These are phyloP conservation scores for Yarrowia bubula DNA, from an alignment of 805 yeast species.

Conservation along the genomic window DNA sequence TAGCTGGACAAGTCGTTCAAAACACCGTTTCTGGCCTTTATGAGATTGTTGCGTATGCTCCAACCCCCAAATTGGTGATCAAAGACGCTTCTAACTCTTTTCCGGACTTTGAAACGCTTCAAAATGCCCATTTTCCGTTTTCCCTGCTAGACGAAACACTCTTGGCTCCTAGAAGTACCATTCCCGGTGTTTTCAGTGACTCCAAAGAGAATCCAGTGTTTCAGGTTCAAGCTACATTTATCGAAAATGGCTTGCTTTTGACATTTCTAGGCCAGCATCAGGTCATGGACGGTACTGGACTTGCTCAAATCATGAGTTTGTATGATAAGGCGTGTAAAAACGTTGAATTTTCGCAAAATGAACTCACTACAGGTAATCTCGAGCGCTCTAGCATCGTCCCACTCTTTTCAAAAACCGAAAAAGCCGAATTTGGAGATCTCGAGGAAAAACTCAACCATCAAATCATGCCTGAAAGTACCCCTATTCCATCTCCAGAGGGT, in stretches of 20 bases:
- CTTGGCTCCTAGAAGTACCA: neutral
- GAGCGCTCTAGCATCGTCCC: neutral
- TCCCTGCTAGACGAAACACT: neutral
- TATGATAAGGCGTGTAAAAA: neutral
- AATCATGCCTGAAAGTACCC: neutral
- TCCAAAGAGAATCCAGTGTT: neutral
- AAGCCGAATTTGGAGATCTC: neutral
- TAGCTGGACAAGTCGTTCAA: neutral
- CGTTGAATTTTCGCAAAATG: neutral
- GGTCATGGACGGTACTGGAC: neutral
- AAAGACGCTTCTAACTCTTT: neutral
- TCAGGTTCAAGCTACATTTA: neutral
- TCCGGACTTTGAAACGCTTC: neutral
- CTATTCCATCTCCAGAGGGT: neutral
- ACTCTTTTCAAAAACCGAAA: neutral
- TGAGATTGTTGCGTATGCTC: neutral
- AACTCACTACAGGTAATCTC: neutral
- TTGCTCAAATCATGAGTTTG: neutral
- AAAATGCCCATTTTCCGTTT: neutral
- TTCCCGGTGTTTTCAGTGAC: neutral
- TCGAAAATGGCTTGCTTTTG: neutral
- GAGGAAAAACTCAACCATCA: neutral
- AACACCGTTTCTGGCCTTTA: neutral
- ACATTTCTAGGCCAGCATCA: neutral
- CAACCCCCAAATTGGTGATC: neutral